Conservation (phyloP, 78 protist species). For the Guillardia theta region DNA sequence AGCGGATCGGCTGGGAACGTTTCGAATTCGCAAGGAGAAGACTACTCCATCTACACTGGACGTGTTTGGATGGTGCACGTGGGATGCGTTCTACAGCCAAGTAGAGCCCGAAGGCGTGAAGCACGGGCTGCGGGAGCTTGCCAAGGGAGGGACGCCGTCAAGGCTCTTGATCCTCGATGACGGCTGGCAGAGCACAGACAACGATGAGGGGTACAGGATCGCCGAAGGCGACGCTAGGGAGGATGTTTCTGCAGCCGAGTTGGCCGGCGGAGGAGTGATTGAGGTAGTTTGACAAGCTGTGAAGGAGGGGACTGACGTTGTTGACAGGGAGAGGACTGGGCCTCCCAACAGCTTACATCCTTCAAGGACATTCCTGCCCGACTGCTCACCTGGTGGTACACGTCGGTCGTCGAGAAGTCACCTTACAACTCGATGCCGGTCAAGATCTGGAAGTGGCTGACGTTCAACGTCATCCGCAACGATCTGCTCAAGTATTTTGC, state of each 20-base stretch:
- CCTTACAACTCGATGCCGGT: not conserved
- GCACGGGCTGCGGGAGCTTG: slow-evolving; percentile 9
- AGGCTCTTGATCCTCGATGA: slow-evolving; percentile 40
- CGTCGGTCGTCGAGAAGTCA: not conserved
- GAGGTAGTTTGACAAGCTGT: too few relatives aligned
- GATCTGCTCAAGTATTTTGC: not conserved
- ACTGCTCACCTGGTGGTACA: slow-evolving; percentile 11
- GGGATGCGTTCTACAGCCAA: slow-evolving; percentile 49
- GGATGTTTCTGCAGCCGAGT: not conserved
- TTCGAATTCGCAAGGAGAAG: not conserved
- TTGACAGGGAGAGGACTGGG: not conserved
- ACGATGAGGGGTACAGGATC: not conserved
- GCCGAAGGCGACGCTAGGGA: not conserved
- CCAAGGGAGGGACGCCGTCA: slow-evolving; percentile 35
- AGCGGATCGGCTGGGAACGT: slow-evolving; percentile 4
- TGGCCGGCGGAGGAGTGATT: not conserved
- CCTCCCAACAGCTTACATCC: not conserved
- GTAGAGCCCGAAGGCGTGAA: slow-evolving; percentile 27
- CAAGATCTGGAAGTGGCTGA: not conserved
- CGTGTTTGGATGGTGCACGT: slow-evolving; percentile 54
- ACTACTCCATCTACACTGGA: not conserved
- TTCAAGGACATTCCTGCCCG: not conserved
- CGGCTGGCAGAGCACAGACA: slow-evolving; percentile 46
- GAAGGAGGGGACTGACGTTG: too few relatives aligned
- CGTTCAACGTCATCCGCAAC: not conserved